Conservation (phyloP, 2,329 filamentous ascomycete genomes). For the Lachnellula arida region DNA sequence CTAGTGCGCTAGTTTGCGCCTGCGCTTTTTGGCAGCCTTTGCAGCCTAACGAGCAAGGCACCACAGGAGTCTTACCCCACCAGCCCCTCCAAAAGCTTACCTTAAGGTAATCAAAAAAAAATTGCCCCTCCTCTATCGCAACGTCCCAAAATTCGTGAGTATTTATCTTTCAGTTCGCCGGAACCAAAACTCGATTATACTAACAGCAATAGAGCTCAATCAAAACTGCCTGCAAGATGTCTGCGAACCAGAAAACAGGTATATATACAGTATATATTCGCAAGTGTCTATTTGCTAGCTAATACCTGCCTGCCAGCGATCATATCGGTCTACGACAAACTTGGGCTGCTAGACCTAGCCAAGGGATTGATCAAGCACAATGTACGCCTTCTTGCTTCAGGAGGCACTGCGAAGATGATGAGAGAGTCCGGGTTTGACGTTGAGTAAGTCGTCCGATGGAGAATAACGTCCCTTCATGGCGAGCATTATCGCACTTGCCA, state of each 20-base stretch:
- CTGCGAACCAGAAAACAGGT: constrained; percentile 22
- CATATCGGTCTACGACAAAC: constrained; percentile 98
- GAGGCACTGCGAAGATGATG: constrained; percentile 93
- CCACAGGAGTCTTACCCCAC: not conserved
- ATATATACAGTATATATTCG: not conserved
- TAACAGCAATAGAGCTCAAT: not conserved
- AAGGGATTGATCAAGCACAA: constrained; percentile 86
- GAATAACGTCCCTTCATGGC: not conserved
- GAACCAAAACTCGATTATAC: not conserved
- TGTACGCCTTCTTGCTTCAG: constrained; percentile 89
- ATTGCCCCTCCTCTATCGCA: not conserved
- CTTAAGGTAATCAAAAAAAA: not conserved
- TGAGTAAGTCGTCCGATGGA: constrained; percentile 58
- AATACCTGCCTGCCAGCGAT: constrained; percentile 56
- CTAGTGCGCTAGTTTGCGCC: not conserved
- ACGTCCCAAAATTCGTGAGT: not conserved
- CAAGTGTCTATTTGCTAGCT: constrained; percentile 2
- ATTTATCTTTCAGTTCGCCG: not conserved
- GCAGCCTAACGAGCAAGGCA: too few relatives aligned
- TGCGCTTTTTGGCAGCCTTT: not conserved
- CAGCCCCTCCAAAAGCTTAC: not conserved
- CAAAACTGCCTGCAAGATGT: constrained; percentile 14
- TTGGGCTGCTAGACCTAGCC: constrained; percentile 84
- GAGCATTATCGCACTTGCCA: not conserved
- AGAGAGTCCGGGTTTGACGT: constrained; percentile 93